Evolutionary conservation across 2,329 filamentous ascomycete species (phyloP).

Genomic region (Sporothrix mexicana): DNA sequence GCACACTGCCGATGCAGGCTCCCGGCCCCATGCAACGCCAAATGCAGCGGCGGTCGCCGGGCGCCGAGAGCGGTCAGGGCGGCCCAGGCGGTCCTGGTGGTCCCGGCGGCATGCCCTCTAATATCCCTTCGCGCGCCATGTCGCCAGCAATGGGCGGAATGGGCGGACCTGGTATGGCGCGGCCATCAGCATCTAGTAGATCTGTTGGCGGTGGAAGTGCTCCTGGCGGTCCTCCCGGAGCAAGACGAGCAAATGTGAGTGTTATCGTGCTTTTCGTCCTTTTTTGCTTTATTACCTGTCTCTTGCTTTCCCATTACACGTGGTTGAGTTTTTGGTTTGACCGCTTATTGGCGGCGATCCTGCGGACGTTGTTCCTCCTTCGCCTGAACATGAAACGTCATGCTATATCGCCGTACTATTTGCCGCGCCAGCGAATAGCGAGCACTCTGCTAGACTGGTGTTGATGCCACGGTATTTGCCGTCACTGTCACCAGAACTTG

Average conservation of each 20-base stretch:
- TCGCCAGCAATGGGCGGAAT: constrained; percentile 63
- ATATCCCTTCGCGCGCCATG: constrained; percentile 61
- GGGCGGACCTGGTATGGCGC: constrained; percentile 49
- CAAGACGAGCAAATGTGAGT: constrained; percentile 65
- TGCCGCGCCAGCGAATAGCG: constrained; percentile 15
- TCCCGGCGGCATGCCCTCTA: constrained; percentile 50
- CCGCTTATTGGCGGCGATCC: constrained; percentile 18
- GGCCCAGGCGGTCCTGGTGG: not conserved
- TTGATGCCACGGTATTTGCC: constrained; percentile 24
- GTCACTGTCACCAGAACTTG: constrained; percentile 1
- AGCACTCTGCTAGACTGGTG: not conserved
- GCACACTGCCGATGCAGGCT: constrained; percentile 54
- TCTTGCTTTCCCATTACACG: not conserved
- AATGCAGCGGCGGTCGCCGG: constrained; percentile 68
- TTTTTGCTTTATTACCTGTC: not conserved
- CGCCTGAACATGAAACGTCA: constrained; percentile 36
- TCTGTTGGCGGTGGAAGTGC: constrained; percentile 47
- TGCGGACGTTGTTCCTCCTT: constrained; percentile 16
- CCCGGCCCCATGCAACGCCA: constrained; percentile 58
- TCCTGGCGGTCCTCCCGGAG: constrained; percentile 47
- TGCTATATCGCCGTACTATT: constrained; percentile 31
- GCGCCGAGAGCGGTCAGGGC: constrained; percentile 63
- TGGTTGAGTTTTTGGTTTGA: not conserved
- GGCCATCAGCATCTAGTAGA: constrained; percentile 69
- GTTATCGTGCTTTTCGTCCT: constrained; percentile 23